phyloP scores from a whole-genome alignment of 2,329 filamentous ascomycete species.

The Catunica adiposa region DNA sequence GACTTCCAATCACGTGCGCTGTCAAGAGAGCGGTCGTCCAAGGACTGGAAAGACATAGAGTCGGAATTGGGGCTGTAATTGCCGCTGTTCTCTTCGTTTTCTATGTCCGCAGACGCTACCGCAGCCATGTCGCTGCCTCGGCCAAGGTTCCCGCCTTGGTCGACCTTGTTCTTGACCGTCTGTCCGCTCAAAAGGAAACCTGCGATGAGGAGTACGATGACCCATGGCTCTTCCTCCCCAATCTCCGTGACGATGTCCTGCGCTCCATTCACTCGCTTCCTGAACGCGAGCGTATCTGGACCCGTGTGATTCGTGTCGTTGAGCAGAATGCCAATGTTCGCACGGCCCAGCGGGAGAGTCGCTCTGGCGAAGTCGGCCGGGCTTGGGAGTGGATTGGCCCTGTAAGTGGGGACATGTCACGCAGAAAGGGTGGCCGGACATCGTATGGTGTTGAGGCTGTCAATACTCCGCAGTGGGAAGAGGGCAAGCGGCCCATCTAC shows the following conservation, averaged over 20 bases:
- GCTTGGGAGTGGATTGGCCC: constrained; percentile 58
- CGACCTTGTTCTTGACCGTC: constrained; percentile 63
- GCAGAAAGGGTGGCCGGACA: constrained; percentile 27
- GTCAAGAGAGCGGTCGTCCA: constrained; percentile 61
- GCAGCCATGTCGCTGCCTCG: constrained; percentile 45
- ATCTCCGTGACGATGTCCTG: constrained; percentile 80
- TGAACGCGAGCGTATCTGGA: constrained; percentile 70
- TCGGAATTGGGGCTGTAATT: constrained; percentile 57
- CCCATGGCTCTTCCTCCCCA: constrained; percentile 69
- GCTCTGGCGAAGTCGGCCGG: constrained; percentile 46
- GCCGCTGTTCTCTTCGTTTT: constrained; percentile 31
- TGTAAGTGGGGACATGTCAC: constrained; percentile 27
- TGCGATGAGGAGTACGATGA: constrained; percentile 53
- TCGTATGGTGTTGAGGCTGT: constrained; percentile 30
- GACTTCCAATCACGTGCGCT: constrained; percentile 72
- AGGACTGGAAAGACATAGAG: constrained; percentile 72
- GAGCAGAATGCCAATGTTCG: constrained; percentile 90
- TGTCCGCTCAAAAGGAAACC: constrained; percentile 71
- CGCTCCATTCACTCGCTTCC: constrained; percentile 61
- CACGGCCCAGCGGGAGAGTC: constrained; percentile 50
- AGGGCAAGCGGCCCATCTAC: constrained; percentile 26
- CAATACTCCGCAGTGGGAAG: constrained; percentile 24
- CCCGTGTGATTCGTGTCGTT: constrained; percentile 64
- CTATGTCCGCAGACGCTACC: constrained; percentile 50
- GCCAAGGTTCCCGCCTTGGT: constrained; percentile 70